Percentiles rank a stretch among this genome's conserved stretches.
Evolutionary conservation across 1,284 basidiomycete genomes (phyloP).

Genomic region (Papiliotrema fonsecae): DNA sequence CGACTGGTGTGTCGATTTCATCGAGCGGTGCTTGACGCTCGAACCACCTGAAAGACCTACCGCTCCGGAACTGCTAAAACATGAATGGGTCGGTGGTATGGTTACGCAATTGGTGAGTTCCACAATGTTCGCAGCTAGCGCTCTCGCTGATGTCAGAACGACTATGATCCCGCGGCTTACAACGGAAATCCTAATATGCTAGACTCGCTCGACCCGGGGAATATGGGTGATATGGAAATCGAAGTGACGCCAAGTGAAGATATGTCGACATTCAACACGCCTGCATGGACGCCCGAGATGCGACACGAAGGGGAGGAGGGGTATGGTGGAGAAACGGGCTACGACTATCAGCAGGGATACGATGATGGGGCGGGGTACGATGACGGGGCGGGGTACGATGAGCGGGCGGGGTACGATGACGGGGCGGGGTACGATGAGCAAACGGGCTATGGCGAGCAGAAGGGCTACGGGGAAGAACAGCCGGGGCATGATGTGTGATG

Average conservation of each 20-base stretch:
- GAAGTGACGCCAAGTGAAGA: not conserved
- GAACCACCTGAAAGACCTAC: constrained; percentile 80
- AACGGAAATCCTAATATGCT: not conserved
- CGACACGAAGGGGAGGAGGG: too few relatives aligned
- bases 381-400: too few relatives aligned
- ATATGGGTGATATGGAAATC: not conserved
- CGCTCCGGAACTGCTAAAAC: constrained; percentile 77
- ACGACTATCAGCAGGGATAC: too few relatives aligned
- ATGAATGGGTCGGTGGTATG: constrained; percentile 72
- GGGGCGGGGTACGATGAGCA: too few relatives aligned
- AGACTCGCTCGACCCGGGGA: not conserved
- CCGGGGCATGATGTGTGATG: too few relatives aligned
- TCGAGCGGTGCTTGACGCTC: constrained; percentile 84
- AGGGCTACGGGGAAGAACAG: too few relatives aligned
- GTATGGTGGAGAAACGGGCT: too few relatives aligned
- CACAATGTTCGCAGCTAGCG: not conserved
- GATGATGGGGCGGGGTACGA: too few relatives aligned
- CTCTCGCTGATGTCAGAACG: not conserved
- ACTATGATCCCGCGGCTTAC: not conserved
- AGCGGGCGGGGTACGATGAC: too few relatives aligned
- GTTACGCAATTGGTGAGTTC: constrained; percentile 28
- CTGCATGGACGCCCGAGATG: not conserved
- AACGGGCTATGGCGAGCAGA: too few relatives aligned
- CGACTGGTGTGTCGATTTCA: constrained; percentile 86
- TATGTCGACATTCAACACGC: not conserved